These are phyloP conservation scores for Amesomyces nigricolor DNA, from an alignment of 2,329 filamentous ascomycete species.

Conservation along the genomic window DNA sequence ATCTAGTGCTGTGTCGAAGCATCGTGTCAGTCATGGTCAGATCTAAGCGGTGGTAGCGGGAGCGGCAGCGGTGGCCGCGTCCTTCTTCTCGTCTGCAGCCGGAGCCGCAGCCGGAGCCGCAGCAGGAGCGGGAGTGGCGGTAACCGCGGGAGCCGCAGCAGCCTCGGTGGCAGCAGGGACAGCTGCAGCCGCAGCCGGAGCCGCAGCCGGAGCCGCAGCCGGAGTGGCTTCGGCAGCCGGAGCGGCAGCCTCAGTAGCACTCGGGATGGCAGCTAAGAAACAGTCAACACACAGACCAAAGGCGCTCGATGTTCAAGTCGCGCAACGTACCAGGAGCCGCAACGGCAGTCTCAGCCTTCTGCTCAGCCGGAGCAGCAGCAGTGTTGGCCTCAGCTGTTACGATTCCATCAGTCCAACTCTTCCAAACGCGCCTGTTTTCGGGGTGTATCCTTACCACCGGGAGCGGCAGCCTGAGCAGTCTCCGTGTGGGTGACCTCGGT, in stretches of 20 bases:
- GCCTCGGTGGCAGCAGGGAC: conserved; percentile 1
- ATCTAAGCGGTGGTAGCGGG: conserved; percentile 15
- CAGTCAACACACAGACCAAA: background rate
- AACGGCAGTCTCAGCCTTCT: conserved; percentile 3
- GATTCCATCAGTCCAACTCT: background rate
- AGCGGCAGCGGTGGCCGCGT: conserved; percentile 19
- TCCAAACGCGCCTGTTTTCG: background rate
- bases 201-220: conserved; percentile 13
- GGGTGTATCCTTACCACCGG: conserved; percentile 27
- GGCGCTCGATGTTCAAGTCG: conserved; percentile 15
- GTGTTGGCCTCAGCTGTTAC: conserved; percentile 13
- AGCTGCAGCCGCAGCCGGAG: conserved; percentile 14
- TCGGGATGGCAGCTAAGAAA: background rate
- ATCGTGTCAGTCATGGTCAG: background rate
- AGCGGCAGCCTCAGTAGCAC: conserved; percentile 7
- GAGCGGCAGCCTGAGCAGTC: conserved; percentile 18
- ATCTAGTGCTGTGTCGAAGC: background rate
- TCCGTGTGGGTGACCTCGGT: conserved; percentile 30
- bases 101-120: conserved; percentile 18
- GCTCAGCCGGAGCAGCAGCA: conserved; percentile 21
- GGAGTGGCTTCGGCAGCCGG: conserved; percentile 26
- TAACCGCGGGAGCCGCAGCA: conserved; percentile 11
- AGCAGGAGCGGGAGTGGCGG: conserved; percentile 17
- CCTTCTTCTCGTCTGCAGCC: conserved; percentile 25
- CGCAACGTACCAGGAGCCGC: conserved; percentile 22